Evolutionary conservation across 148 eudicot species (phyloP).

Genomic region (Bassia scoparia): DNA sequence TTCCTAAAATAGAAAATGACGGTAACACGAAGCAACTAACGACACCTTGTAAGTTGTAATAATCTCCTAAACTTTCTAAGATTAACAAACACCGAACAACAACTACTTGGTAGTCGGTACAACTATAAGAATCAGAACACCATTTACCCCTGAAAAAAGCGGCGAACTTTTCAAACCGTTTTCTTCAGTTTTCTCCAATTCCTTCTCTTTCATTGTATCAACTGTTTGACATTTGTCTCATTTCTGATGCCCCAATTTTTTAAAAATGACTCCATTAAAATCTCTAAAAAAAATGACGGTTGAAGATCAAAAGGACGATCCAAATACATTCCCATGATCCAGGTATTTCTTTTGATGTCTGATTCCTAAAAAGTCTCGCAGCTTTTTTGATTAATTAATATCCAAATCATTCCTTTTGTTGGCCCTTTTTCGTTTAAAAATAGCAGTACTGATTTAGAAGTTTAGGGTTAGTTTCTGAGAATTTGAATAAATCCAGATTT

Average conservation of each 20-base stretch:
- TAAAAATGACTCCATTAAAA: neutral
- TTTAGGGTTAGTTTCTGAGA: constrained; percentile 23
- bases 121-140: neutral
- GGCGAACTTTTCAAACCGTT: neutral
- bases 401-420: neutral
- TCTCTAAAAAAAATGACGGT: constrained; percentile 26
- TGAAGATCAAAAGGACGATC: constrained; percentile 38
- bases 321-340: constrained; percentile 32
- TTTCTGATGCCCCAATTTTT: constrained; percentile 5
- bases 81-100: too few relatives aligned
- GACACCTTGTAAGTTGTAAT: too few relatives aligned
- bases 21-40: too few relatives aligned
- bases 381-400: neutral
- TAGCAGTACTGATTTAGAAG: constrained; percentile 9
- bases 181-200: neutral
- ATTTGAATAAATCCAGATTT: neutral
- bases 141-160: neutral
- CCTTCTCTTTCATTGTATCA: neutral
- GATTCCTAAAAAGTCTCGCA: constrained; percentile 12
- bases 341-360: constrained; percentile 28
- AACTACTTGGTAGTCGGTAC: too few relatives aligned
- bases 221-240: constrained; percentile 13
- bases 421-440: neutral
- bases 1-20: too few relatives aligned
- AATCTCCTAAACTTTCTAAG: too few relatives aligned